These are phyloP conservation scores for Metarhizium robertsii DNA, from an alignment of 2,329 filamentous ascomycete species.

Conservation along the genomic window DNA sequence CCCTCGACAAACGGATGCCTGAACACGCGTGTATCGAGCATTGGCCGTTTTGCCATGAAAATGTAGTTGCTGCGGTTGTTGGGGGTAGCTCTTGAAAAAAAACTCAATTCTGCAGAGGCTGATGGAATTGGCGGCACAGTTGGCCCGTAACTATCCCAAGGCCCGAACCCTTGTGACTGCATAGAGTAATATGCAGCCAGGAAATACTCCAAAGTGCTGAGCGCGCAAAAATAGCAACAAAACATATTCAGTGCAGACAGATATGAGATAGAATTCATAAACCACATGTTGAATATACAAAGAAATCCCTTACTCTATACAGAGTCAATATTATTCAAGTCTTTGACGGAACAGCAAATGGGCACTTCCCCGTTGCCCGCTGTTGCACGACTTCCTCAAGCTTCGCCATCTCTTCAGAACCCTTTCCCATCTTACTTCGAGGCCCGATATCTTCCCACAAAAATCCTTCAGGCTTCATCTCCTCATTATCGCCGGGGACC, in stretches of 20 bases:
- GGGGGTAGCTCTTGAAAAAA: no score
- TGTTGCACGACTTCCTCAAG: conserved; percentile 21
- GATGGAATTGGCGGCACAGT: no score
- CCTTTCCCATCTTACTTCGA: conserved; percentile 39
- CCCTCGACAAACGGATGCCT: not conserved
- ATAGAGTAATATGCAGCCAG: not conserved
- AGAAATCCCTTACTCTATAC: no score
- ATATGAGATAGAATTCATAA: no score
- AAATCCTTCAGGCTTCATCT: conserved; percentile 40
- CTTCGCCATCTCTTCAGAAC: conserved; percentile 30
- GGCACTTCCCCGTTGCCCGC: conserved; percentile 31
- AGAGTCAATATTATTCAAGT: not conserved
- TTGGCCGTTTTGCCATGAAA: no score
- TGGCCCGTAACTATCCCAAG: no score
- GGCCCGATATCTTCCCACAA: conserved; percentile 54
- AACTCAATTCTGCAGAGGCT: no score
- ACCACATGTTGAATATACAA: no score
- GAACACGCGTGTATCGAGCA: not conserved
- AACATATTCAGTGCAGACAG: no score
- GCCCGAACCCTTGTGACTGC: not conserved
- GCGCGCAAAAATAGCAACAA: not conserved
- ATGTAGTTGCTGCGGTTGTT: no score
- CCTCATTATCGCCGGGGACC: conserved; percentile 31
- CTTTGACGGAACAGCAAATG: conserved; percentile 20
- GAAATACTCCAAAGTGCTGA: not conserved